Conservation (phyloP, 1,284 basidiomycete genomes). For the Ustilago shanxiensis region DNA sequence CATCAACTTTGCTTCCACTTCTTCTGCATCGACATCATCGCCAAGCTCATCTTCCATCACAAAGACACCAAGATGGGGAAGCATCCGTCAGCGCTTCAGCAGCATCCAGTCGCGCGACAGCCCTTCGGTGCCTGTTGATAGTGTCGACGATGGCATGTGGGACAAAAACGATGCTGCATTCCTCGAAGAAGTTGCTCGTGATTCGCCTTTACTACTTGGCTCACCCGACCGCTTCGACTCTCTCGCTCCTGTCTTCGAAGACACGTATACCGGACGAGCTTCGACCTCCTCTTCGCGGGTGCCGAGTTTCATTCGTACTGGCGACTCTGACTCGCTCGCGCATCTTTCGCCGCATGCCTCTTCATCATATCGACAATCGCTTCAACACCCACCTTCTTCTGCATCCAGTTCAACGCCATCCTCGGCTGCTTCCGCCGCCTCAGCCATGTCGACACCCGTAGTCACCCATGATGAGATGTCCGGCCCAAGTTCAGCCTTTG, state of each 20-base stretch:
- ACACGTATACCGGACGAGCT: neutral
- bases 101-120: slow-evolving; percentile 35
- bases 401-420: slow-evolving; percentile 12
- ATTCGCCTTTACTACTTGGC: slow-evolving; percentile 23
- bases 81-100: slow-evolving; percentile 47
- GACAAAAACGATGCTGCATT: slow-evolving; percentile 56
- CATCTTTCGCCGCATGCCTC: neutral
- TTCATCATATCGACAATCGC: slow-evolving; percentile 4
- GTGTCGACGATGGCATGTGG: slow-evolving; percentile 48
- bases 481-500: neutral
- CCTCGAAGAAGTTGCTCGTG: slow-evolving; percentile 43
- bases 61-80: slow-evolving; percentile 41
- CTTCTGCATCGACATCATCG: slow-evolving; percentile 15
- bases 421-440: slow-evolving; percentile 18
- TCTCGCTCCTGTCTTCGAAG: slow-evolving; percentile 17
- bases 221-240: slow-evolving; percentile 24
- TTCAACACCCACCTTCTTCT: slow-evolving; percentile 10
- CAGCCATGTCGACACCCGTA: slow-evolving; percentile 13
- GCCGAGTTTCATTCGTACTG: slow-evolving; percentile 5
- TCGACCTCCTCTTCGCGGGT: slow-evolving; percentile 17
- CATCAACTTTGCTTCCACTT: slow-evolving; percentile 13
- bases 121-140: slow-evolving; percentile 21
- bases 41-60: slow-evolving; percentile 13
- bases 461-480: slow-evolving; percentile 9
- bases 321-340: neutral